Evolutionary conservation across 257 asterid species (phyloP), one percentile per base, ranked within the genome.

Genomic region (Solanum pennellii): DNA sequence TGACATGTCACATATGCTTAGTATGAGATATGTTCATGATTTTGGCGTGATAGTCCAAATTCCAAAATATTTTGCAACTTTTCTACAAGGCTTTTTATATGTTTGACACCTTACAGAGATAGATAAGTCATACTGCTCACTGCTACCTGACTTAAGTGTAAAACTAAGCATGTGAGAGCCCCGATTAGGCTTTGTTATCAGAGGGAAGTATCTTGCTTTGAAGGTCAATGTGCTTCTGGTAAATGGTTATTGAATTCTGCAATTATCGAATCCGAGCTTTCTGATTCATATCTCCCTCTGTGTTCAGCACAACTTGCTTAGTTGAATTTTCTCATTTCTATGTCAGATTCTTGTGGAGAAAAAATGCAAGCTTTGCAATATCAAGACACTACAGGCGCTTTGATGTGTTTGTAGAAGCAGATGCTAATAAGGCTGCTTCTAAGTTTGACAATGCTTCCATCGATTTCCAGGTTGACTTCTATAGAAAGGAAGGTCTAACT

Each of bases 331-430:
- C 37, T 77, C n/a, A 77, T 77, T 77, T 27, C 65, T 25, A 4
- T 77, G 84, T 68, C 92, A 96, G 99, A 90, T 95, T 95, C 89
- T 90, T 96, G 90, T 95, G 99, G 99, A 94, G 99, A 92, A 91
- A 92, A 91, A 96, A 96, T 89, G 95, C 95, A 39, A 95, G 94
- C 91, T 96, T 96, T 87, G 99, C 99, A 60, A 96, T 96, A 88
- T 95, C 99, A 20, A 93, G 98, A 90, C 99, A 96, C 87, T 96
- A 94, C 65, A 95, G 86, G 88, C 96, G 98, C 23, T 96, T 94
- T 83, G 98, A 96, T 88, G 98, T 93, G 86, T 94, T 96, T 91
- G 93, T 91, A 68, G 99, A 96, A 93, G 99, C 99, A 69, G 98
- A 94, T 90, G 99, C 99, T 84, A 96, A 96, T 87, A 96, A 96